Conservation (phyloP, 2,329 filamentous ascomycete species). For the Gnomoniopsis sp. region DNA sequence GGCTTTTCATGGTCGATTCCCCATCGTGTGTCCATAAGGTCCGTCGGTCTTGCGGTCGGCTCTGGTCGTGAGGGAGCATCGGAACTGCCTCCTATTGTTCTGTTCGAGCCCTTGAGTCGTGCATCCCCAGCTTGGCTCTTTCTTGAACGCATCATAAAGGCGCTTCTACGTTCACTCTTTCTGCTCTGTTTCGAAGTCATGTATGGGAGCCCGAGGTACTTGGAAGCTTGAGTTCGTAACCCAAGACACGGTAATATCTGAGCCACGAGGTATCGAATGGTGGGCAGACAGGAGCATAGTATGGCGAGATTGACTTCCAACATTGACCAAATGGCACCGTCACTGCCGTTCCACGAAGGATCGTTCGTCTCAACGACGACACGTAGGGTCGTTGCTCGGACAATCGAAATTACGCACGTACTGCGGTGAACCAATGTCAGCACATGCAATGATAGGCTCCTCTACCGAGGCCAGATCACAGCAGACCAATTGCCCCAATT, state of each 20-base stretch:
- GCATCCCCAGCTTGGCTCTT: background rate
- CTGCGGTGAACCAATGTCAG: conserved; percentile 12
- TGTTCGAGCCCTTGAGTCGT: background rate
- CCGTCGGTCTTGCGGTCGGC: background rate
- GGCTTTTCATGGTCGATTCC: conserved; percentile 3
- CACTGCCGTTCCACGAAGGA: conserved; percentile 30
- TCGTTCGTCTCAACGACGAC: conserved; percentile 26
- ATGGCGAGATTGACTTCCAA: conserved; percentile 37
- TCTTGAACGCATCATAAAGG: background rate
- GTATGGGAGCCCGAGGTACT: background rate
- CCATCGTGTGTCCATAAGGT: conserved; percentile 9
- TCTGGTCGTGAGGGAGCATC: background rate
- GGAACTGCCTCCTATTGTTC: background rate
- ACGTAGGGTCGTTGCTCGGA: conserved; percentile 30
- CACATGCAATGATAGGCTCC: background rate
- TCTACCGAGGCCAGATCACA: background rate
- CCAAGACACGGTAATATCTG: conserved; percentile 18
- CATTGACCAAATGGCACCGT: conserved; percentile 34
- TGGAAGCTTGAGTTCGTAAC: background rate
- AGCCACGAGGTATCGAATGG: conserved; percentile 30
- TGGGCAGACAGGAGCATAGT: conserved; percentile 37
- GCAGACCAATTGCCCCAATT: background rate
- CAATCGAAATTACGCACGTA: conserved; percentile 29
- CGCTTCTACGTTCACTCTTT: background rate
- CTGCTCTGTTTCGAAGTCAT: no score